Base-by-base conservation (phyloP, 768 basidiomycete genomes). In the Ramaria sp. region DNA sequence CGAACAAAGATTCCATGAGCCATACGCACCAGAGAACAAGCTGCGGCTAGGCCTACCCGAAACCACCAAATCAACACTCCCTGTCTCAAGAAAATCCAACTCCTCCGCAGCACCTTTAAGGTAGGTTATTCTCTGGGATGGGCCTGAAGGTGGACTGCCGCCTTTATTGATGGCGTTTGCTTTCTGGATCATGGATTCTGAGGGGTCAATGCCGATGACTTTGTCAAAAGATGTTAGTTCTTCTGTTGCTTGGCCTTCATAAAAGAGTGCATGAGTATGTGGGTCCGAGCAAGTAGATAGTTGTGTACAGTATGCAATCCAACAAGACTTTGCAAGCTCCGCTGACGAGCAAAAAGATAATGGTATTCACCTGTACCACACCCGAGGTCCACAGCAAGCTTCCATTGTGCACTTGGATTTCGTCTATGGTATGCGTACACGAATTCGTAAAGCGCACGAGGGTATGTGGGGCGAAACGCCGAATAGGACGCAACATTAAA, bases 161-260 rank as follows among this genome's bases (percentile, higher is more conserved):
- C 44, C 25, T 45, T 25, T 38, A 25, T 30, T 56, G 38, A 56
- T 39, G 24, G 66, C 64, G 20, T 66, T 66, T 1, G 84, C 83
- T 30, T 72, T 70, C 15, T 69, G 66, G 25, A 92, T 71, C 91
- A 93, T 93, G 50, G 73, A 72, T 38, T 67, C 65, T 41, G 84
- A 83, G 0, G 89, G 86, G 52, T 93, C 90, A n/a, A 88, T 69
- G 1, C 82, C 90, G 18, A 79, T 70, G 43, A 88, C 73, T n/a
- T 71, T 66, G 12, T 63, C 63, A 67, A 92, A 92, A 0, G 70
- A 67, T 1, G 65, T 66, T 4, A 88, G 71, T 41, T 74, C 74
- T 1, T 72, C 63, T 0, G 84, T 89, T 28, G 85, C 83, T 63
- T 89, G 83, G 36, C 88, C 87, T 87, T 39, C 20, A 25, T 47